Evolutionary conservation across 768 basidiomycete genomes (phyloP), one percentile per base, ranked within the genome.

Genomic region (Serendipita sp.): DNA sequence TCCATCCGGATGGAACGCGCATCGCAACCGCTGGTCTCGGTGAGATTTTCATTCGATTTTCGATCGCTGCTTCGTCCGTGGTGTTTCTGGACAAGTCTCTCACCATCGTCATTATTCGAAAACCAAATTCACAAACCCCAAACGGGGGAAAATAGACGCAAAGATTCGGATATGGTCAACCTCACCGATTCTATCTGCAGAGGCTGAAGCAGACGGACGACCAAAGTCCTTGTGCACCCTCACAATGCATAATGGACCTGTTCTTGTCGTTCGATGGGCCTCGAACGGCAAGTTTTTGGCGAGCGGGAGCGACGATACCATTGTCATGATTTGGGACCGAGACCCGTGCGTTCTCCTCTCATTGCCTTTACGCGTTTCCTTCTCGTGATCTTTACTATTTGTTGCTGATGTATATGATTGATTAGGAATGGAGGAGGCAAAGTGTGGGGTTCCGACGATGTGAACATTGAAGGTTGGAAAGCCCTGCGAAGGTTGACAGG

Each of bases 91-190:
- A n/a, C n/a, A n/a, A n/a, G n/a, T n/a, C n/a, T n/a, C n/a, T n/a
- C n/a, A n/a, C 24, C 20, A 45, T 4, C 48, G n/a, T 20, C n/a
- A 16, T 28, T 38, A 14, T 38, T 14, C 14, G 4, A 3, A 38
- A 38, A 38, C 3, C 3, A 38, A 14, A 38, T 38, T 3, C 34
- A 38, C 3, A n/a, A n/a, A n/a, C n/a, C n/a, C n/a, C n/a, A n/a
- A n/a, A n/a, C n/a, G n/a, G n/a, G n/a, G n/a, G n/a, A 26, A n/a
- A 24, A 13, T 64, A 75, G 95, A 99, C 72, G 87, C 90, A 42
- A 94, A 93, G 76, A 84, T 99, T 65, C 87, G 92, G 56, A 90
- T 99, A 74, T 99, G 95, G 95, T 89, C 88, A 65, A 98, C 96
- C 0, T 85, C 89, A 65, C 94, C 96, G 0, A 95, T 98, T 67